A percentile compares a stretch with the other conserved stretches of the same genome.
phyloP scores from a whole-genome alignment of 164 flowering plant species.

The Sextonia rubra region DNA sequence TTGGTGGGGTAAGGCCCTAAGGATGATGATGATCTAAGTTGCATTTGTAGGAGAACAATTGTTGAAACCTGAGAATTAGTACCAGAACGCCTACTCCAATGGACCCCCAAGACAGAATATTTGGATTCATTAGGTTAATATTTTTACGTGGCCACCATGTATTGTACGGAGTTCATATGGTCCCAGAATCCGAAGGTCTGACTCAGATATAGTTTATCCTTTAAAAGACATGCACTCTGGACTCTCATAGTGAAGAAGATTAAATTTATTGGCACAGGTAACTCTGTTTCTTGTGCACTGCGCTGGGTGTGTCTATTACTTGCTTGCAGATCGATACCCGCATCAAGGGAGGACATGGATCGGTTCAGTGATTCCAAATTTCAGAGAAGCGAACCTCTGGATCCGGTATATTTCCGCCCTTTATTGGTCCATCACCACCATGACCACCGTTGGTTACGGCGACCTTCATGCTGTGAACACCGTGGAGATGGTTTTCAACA shows the following conservation, averaged over 20 bases:
- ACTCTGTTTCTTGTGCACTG: conserved; percentile 74
- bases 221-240: not conserved
- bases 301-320: conserved; percentile 84
- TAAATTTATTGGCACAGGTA: conserved; percentile 43
- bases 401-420: conserved; percentile 68
- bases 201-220: not conserved
- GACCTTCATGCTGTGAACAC: conserved; percentile 89
- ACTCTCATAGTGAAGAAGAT: not conserved
- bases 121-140: not conserved
- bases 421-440: conserved; percentile 89
- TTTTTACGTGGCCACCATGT: not conserved
- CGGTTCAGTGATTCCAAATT: conserved; percentile 61
- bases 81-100: not conserved
- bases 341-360: conserved; percentile 79
- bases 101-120: not conserved
- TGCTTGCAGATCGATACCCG: conserved; percentile 80
- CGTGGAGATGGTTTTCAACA: conserved; percentile 80
- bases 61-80: not conserved
- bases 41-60: too few relatives aligned
- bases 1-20: too few relatives aligned
- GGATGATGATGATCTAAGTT: too few relatives aligned
- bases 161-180: not conserved
- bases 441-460: conserved; percentile 96
- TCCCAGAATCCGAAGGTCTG: too few relatives aligned
- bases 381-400: conserved; percentile 59